Evolutionary conservation across 305 asterid species (phyloP).

Genomic region (Fraxinus dipetala): DNA sequence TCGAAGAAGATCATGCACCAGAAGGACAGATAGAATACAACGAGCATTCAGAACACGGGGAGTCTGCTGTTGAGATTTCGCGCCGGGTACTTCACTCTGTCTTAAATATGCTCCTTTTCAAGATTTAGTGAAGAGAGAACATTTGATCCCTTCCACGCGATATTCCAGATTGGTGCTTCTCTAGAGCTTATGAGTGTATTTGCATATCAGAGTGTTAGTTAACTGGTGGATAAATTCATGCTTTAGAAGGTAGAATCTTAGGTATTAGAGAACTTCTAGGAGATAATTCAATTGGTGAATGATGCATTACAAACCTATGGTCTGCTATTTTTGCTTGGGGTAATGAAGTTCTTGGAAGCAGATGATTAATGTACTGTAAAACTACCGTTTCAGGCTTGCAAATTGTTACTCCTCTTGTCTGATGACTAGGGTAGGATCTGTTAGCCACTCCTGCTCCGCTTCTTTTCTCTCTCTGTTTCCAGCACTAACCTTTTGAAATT

Average conservation of each 20-base stretch:
- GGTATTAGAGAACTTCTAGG: conserved; percentile 2
- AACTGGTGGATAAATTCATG: conserved; percentile 3
- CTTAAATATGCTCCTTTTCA: not conserved
- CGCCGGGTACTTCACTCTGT: conserved; percentile 63
- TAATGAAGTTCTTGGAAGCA: conserved; percentile 1
- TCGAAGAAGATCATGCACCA: conserved; percentile 54
- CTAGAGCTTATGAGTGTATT: not conserved
- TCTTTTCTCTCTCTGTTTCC: not conserved
- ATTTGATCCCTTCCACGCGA: not conserved
- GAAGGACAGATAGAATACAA: conserved; percentile 46
- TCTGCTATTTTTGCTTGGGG: conserved; percentile 12
- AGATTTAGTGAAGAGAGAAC: not conserved
- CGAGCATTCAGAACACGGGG: conserved; percentile 55
- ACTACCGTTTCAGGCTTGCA: not conserved
- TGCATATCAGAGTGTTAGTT: not conserved
- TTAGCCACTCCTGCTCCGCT: not conserved
- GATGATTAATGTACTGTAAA: not conserved
- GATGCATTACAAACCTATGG: conserved; percentile 6
- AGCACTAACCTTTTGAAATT: not conserved
- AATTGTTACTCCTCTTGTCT: not conserved
- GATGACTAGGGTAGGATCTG: not conserved
- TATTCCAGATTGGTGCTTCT: conserved; percentile 11
- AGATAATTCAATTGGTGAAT: not conserved
- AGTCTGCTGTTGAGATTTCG: conserved; percentile 50
- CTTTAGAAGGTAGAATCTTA: conserved; percentile 1